Conservation (phyloP, 768 basidiomycete genomes). For the Rhizopogon sp. region DNA sequence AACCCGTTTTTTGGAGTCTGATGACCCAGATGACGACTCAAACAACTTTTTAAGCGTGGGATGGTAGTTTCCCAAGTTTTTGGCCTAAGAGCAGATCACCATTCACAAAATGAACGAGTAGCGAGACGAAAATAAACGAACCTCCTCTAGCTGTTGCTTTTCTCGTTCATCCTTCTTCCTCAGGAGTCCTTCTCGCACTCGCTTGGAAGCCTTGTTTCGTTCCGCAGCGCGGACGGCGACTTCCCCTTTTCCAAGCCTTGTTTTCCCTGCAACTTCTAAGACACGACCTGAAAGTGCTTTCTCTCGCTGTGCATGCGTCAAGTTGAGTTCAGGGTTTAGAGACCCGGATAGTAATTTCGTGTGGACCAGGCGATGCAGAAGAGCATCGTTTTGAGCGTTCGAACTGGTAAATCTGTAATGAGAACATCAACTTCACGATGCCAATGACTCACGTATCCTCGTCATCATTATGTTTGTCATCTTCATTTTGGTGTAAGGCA, state of each 20-base stretch:
- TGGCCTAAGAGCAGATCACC: conserved; percentile 48
- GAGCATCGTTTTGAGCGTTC: conserved; percentile 71
- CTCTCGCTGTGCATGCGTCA: conserved; percentile 61
- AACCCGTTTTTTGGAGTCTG: conserved; percentile 41
- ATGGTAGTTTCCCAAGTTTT: conserved; percentile 82
- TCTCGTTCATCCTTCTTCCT: conserved; percentile 57
- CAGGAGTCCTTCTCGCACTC: conserved; percentile 63
- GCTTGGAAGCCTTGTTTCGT: conserved; percentile 65
- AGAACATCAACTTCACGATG: neutral
- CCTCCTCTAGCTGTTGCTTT: conserved; percentile 62
- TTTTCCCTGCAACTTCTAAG: conserved; percentile 62
- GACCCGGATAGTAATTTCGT: conserved; percentile 77
- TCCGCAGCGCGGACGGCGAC: conserved; percentile 53
- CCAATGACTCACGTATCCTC: neutral
- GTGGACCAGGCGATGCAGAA: conserved; percentile 76
- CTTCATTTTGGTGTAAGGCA: conserved; percentile 7
- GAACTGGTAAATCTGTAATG: conserved; percentile 39
- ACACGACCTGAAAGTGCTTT: conserved; percentile 78
- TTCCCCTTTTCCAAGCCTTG: conserved; percentile 75
- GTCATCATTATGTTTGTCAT: neutral
- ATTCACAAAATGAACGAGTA: neutral
- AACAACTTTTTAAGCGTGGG: conserved; percentile 69
- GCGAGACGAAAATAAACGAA: conserved; percentile 19
- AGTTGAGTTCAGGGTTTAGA: conserved; percentile 51
- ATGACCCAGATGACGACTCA: conserved; percentile 28